Conservation (phyloP, 2,329 filamentous ascomycete genomes). For the Truncatella angustata region DNA sequence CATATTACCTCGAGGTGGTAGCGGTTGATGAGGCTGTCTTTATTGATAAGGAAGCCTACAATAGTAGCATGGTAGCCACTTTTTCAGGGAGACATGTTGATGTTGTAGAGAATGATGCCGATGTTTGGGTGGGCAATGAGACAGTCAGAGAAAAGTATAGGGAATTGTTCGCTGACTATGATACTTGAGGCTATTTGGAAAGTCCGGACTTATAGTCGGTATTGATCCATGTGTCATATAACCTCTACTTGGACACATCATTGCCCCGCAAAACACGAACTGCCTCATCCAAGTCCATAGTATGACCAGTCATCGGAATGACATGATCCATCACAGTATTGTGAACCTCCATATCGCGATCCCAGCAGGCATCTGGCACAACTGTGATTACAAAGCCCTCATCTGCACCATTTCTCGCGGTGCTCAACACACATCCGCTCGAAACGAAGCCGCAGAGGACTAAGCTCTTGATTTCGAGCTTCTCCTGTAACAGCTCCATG, state of each 20-base stretch:
- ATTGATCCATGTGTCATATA: neutral
- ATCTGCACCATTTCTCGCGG: constrained; percentile 13
- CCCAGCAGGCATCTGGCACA: constrained; percentile 17
- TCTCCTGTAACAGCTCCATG: constrained; percentile 9
- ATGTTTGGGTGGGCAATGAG: no score
- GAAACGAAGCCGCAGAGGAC: constrained; percentile 13
- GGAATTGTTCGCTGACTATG: no score
- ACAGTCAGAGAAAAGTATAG: no score
- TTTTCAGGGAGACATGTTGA: no score
- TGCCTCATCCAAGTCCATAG: neutral
- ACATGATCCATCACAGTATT: neutral
- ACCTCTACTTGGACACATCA: neutral
- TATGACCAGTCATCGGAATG: constrained; percentile 1
- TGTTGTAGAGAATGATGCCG: no score
- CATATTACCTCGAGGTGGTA: no score
- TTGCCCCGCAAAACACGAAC: neutral
- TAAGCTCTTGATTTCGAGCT: constrained; percentile 13
- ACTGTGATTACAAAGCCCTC: constrained; percentile 15
- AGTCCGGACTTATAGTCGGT: no score
- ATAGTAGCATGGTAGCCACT: no score
- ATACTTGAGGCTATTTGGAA: no score
- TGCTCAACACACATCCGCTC: constrained; percentile 16
- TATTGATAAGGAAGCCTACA: no score
- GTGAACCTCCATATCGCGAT: constrained; percentile 6
- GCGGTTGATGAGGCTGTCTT: no score